A percentile compares a stretch with the other conserved stretches of the same genome.
phyloP scores from a whole-genome alignment of 1,284 basidiomycete species.

The Cryptococcus sp. region DNA sequence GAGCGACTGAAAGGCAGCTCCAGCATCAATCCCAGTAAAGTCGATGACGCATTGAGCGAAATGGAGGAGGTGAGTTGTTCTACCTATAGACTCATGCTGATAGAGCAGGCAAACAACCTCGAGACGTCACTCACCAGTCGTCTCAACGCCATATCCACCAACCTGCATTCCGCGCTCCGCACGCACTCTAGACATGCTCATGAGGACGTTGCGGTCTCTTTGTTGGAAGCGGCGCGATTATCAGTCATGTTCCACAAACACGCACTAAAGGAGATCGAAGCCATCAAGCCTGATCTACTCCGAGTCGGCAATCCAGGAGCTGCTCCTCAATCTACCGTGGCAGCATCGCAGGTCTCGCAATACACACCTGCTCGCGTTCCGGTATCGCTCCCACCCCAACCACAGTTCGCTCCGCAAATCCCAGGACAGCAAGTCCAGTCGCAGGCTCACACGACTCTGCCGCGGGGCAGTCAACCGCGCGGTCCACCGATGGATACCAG shows the following conservation, averaged over 20 bases:
- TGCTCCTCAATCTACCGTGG: background rate
- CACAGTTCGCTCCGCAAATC: background rate
- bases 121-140: constrained; percentile 78
- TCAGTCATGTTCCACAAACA: constrained; percentile 88
- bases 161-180: constrained; percentile 79
- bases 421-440: constrained; percentile 2
- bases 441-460: constrained; percentile 3
- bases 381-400: constrained; percentile 2
- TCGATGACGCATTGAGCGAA: constrained; percentile 90
- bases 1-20: constrained; percentile 86
- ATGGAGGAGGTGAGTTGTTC: constrained; percentile 77
- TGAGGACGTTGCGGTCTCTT: constrained; percentile 79
- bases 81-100: background rate
- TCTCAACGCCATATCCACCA: constrained; percentile 85
- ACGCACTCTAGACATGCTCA: constrained; percentile 80
- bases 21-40: constrained; percentile 79
- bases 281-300: constrained; percentile 71
- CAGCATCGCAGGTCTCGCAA: background rate
- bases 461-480: background rate
- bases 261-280: constrained; percentile 79
- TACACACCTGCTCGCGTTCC: constrained; percentile 8
- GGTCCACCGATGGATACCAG: constrained; percentile 17
- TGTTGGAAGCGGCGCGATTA: constrained; percentile 87
- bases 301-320: constrained; percentile 30
- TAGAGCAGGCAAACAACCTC: constrained; percentile 70